Conservation (phyloP, 371 early-diverging fungal genomes). For the Caulochytrium protostelioides region DNA sequence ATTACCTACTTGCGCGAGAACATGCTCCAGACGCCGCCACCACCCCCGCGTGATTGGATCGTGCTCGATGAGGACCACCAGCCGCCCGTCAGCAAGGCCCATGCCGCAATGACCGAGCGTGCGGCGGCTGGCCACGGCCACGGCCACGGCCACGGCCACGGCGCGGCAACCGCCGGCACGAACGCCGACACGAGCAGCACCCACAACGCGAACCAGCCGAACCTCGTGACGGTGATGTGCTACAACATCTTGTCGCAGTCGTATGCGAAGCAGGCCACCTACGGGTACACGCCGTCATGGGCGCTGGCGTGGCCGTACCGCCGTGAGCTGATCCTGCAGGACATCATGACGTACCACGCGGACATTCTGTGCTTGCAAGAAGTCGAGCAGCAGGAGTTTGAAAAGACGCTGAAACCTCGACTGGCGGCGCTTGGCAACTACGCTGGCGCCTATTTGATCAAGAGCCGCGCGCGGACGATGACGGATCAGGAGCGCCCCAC, state of each 20-base stretch:
- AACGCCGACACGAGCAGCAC: too few species aligned
- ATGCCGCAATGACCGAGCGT: too few species aligned
- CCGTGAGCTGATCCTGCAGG: constrained; percentile 69
- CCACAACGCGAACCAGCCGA: too few species aligned
- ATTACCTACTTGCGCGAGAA: constrained; percentile 80
- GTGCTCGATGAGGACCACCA: constrained; percentile 33
- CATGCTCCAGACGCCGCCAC: constrained; percentile 44
- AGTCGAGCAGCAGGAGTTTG: constrained; percentile 63
- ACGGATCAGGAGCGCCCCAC: constrained; percentile 57
- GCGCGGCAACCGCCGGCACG: too few species aligned
- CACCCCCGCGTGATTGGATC: constrained; percentile 84
- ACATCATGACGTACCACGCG: constrained; percentile 63
- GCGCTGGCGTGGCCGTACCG: constrained; percentile 87
- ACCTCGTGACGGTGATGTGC: constrained; percentile 73
- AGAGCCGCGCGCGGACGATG: constrained; percentile 83
- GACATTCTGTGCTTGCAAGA: constrained; percentile 96
- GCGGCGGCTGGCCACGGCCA: too few species aligned
- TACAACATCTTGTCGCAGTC: constrained; percentile 90
- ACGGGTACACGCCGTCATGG: constrained; percentile 95
- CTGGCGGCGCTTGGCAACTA: constrained; percentile 55
- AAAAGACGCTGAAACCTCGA: constrained; percentile 57
- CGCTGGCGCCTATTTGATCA: constrained; percentile 82
- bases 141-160: too few species aligned
- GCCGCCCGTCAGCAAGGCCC: too few species aligned
- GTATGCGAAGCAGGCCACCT: constrained; percentile 67